Percentiles rank a stretch among this genome's conserved stretches.
Evolutionary conservation across 2,329 filamentous ascomycete genomes (phyloP).

Genomic region (Aspergillus sclerotialis): DNA sequence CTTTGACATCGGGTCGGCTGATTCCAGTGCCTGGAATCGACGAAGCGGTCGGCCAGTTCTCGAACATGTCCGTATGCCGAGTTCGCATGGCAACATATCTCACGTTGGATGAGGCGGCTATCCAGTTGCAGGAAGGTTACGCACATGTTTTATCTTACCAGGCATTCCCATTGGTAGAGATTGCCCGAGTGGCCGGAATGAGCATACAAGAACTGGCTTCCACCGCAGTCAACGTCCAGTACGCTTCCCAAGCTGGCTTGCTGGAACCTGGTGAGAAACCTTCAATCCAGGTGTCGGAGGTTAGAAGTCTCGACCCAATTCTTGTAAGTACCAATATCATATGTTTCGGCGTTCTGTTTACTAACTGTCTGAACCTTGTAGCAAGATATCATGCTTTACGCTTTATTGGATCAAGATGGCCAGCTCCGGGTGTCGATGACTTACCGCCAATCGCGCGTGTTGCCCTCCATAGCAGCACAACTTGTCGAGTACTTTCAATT

Average conservation of each 20-base stretch:
- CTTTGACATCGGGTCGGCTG: slow-evolving; percentile 2
- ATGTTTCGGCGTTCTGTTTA: background rate
- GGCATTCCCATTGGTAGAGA: slow-evolving; percentile 4
- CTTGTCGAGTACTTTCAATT: background rate
- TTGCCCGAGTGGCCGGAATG: slow-evolving; percentile 1
- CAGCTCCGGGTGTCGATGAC: slow-evolving; percentile 1
- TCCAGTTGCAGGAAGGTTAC: slow-evolving; percentile 4
- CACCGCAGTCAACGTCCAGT: slow-evolving; percentile 5
- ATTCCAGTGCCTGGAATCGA: slow-evolving; percentile 1
- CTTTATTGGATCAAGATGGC: slow-evolving; percentile 1
- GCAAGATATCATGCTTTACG: slow-evolving; percentile 2
- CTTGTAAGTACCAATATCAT: slow-evolving; percentile 1
- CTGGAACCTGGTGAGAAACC: background rate
- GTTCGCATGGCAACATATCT: background rate
- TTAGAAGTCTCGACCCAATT: slow-evolving; percentile 1
- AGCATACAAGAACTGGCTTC: slow-evolving; percentile 3
- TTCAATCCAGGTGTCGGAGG: background rate
- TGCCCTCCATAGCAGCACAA: background rate
- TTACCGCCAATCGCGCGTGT: slow-evolving; percentile 1
- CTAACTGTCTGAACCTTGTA: background rate
- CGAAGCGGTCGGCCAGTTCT: slow-evolving; percentile 1
- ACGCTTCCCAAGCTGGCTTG: background rate
- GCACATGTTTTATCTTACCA: slow-evolving; percentile 4
- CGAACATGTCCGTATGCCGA: slow-evolving; percentile 2
- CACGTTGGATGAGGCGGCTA: background rate